phyloP scores from a whole-genome alignment of 345 rosid species.

The Adansonia digitata region DNA sequence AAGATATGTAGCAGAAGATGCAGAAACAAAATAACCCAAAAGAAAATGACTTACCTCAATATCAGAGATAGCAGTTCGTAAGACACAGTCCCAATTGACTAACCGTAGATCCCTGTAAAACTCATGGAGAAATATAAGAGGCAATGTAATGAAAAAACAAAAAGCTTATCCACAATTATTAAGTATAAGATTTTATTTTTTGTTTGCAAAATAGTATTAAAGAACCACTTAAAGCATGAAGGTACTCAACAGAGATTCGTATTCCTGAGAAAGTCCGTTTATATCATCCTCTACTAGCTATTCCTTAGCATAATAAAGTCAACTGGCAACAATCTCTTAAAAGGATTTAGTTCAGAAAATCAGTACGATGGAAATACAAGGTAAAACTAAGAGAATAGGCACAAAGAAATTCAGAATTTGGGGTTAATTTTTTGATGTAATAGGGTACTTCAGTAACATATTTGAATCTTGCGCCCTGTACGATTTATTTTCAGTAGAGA shows the following conservation, averaged over 20 bases:
- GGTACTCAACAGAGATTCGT: not conserved
- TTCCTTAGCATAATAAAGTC: not conserved
- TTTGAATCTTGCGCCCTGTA: not conserved
- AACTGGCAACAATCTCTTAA: not conserved
- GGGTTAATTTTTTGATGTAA: not conserved
- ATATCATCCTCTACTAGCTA: not conserved
- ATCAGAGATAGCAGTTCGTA: conserved; percentile 86
- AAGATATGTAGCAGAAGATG: conserved; percentile 15
- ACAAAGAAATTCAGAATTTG: not conserved
- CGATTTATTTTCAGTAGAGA: not conserved
- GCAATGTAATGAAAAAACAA: not conserved
- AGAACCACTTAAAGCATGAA: not conserved
- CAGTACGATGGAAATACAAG: not conserved
- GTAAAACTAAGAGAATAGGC: not conserved
- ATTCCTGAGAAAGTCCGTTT: not conserved
- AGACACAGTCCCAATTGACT: conserved; percentile 87
- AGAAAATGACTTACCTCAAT: conserved; percentile 56
- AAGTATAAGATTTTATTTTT: not conserved
- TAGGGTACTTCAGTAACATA: not conserved
- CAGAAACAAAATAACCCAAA: conserved; percentile 14
- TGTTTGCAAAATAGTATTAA: not conserved
- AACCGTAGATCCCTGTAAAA: conserved; percentile 69
- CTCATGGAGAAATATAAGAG: not conserved
- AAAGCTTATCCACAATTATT: not conserved
- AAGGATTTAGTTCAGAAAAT: not conserved